A percentile compares a stretch with the other conserved stretches of the same genome.
Conservation (phyloP, 345 rosid genomes). For the Euphorbia lathyris region DNA sequence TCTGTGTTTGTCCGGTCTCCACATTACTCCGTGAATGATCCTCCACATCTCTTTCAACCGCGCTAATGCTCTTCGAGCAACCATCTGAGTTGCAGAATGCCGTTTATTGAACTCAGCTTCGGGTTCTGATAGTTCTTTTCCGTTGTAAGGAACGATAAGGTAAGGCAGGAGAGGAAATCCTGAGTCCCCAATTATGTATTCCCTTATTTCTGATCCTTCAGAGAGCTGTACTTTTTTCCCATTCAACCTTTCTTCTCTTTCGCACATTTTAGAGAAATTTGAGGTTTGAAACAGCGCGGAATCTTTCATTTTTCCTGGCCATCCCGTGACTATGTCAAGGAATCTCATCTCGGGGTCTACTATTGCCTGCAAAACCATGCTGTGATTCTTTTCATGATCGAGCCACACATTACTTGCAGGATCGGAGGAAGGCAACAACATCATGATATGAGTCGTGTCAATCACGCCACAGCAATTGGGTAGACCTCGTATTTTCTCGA, state of each 20-base stretch:
- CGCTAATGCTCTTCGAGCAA: slow-evolving; percentile 51
- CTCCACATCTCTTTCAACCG: slow-evolving; percentile 56
- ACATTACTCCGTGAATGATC: slow-evolving; percentile 59
- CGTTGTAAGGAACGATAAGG: slow-evolving; percentile 50
- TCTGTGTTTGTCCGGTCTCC: slow-evolving; percentile 64
- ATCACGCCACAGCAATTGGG: slow-evolving; percentile 64
- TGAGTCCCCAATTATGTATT: slow-evolving; percentile 57
- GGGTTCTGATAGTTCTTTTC: slow-evolving; percentile 34
- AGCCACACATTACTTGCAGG: slow-evolving; percentile 48
- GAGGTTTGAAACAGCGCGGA: slow-evolving; percentile 43
- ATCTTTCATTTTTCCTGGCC: slow-evolving; percentile 64
- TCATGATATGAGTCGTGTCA: slow-evolving; percentile 53
- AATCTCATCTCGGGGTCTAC: slow-evolving; percentile 59
- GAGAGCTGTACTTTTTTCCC: slow-evolving; percentile 37
- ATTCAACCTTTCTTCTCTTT: slow-evolving; percentile 46
- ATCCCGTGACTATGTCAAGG: slow-evolving; percentile 61
- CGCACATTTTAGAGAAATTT: slow-evolving; percentile 41
- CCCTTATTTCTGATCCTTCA: slow-evolving; percentile 46
- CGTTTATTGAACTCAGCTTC: slow-evolving; percentile 43
- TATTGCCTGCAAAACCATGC: slow-evolving; percentile 60
- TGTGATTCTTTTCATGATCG: slow-evolving; percentile 52
- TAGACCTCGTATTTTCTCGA: slow-evolving; percentile 49
- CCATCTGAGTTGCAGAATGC: slow-evolving; percentile 38
- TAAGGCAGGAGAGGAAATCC: slow-evolving; percentile 58
- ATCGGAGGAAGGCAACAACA: slow-evolving; percentile 51